phyloP scores from a whole-genome alignment of 2,329 filamentous ascomycete genomes.

The Ophiostoma australiae region DNA sequence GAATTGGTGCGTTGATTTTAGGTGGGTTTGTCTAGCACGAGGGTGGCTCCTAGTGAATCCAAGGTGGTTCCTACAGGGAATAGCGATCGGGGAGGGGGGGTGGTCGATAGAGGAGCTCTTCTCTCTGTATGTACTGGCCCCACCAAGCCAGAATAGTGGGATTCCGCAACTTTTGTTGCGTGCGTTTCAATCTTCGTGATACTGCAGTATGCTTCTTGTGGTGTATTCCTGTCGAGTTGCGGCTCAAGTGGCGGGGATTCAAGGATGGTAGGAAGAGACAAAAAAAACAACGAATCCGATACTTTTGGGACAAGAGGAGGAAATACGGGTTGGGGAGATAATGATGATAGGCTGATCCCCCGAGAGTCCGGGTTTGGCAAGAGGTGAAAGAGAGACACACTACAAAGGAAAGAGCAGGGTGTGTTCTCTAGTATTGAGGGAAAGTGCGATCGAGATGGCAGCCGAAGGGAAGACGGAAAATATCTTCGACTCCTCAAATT shows the following conservation, averaged over 20 bases:
- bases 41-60: conserved; percentile 2
- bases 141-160: conserved; percentile 24
- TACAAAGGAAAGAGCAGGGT: neutral
- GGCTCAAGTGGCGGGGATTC: neutral
- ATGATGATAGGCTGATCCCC: neutral
- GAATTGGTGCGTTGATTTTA: conserved; percentile 26
- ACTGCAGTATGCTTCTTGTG: neutral
- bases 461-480: neutral
- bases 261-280: neutral
- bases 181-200: conserved; percentile 17
- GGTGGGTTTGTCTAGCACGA: conserved; percentile 8
- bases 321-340: neutral
- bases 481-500: neutral
- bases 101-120: conserved; percentile 15
- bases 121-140: conserved; percentile 19
- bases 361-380: neutral
- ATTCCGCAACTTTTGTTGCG: conserved; percentile 17
- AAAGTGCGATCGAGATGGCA: neutral
- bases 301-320: neutral
- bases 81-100: conserved; percentile 13
- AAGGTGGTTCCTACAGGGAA: neutral
- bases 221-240: neutral
- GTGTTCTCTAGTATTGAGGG: neutral
- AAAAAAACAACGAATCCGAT: neutral
- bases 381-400: neutral